These are phyloP conservation scores for Fusarium sp. DNA, from an alignment of 2,329 filamentous ascomycete genomes.

Conservation along the genomic window DNA sequence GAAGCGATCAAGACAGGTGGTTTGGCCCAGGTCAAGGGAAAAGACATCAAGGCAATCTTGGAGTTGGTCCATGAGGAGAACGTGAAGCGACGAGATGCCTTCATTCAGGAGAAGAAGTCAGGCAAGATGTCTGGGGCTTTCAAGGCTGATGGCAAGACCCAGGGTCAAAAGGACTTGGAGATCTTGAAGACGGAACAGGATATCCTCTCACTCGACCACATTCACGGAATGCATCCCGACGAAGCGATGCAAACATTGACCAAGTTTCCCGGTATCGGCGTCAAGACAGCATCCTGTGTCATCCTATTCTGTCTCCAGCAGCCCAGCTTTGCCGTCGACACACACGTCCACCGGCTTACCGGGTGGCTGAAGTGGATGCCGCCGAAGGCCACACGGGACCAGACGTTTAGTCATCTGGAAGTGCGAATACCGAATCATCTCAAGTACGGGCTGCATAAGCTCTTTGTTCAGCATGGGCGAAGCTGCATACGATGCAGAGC, in stretches of 20 bases:
- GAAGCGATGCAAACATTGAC: constrained; percentile 44
- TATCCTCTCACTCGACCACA: constrained; percentile 42
- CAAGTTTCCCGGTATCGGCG: constrained; percentile 44
- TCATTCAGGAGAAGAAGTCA: constrained; percentile 39
- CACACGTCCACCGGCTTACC: constrained; percentile 42
- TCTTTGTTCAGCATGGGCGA: constrained; percentile 44
- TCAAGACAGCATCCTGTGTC: constrained; percentile 46
- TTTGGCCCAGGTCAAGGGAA: constrained; percentile 42
- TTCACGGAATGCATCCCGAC: constrained; percentile 44
- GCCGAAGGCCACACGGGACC: constrained; percentile 42
- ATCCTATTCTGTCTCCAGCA: constrained; percentile 45
- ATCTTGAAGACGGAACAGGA: constrained; percentile 44
- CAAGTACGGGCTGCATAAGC: constrained; percentile 44
- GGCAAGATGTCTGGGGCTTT: constrained; percentile 24
- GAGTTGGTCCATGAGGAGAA: constrained; percentile 44
- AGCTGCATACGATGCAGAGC: constrained; percentile 42
- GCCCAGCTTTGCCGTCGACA: constrained; percentile 46
- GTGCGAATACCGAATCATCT: constrained; percentile 43
- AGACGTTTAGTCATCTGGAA: constrained; percentile 44
- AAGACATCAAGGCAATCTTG: constrained; percentile 44
- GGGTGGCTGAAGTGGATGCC: constrained; percentile 46
- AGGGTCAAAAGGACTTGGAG: constrained; percentile 44
- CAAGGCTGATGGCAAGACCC: constrained; percentile 38
- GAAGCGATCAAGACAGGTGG: constrained; percentile 69
- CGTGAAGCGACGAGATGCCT: constrained; percentile 36